A percentile compares a stretch with the other conserved stretches of the same genome.
Conservation (phyloP, 2,329 filamentous ascomycete species). For the Hysterium pulicare region DNA sequence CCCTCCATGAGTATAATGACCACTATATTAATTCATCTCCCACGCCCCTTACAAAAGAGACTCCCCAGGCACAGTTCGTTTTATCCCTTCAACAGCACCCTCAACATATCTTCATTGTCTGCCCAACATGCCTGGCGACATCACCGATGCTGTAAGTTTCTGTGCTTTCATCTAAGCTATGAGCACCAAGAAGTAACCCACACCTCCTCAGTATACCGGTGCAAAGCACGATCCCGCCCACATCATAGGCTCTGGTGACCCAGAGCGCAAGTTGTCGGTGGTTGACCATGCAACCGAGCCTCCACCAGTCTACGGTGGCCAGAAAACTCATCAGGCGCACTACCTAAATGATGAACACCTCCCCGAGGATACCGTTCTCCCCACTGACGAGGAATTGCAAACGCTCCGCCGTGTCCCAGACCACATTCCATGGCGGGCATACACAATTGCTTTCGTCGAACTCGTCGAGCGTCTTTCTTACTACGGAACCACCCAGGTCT, state of each 20-base stretch:
- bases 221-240: slow-evolving; percentile 33
- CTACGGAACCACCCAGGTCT: slow-evolving; percentile 36
- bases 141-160: slow-evolving; percentile 10
- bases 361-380: slow-evolving; percentile 14
- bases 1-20: too few species aligned
- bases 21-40: too few species aligned
- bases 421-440: slow-evolving; percentile 33
- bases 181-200: not conserved
- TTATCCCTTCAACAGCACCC: too few species aligned
- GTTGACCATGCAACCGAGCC: slow-evolving; percentile 16
- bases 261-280: slow-evolving; percentile 26
- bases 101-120: too few species aligned
- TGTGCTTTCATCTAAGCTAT: slow-evolving; percentile 1
- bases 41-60: too few species aligned
- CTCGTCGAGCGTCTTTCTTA: slow-evolving; percentile 39
- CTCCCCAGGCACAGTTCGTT: too few species aligned
- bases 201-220: slow-evolving; percentile 16
- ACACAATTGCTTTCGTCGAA: slow-evolving; percentile 39
- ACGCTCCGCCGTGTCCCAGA: slow-evolving; percentile 36
- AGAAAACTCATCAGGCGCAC: slow-evolving; percentile 34
- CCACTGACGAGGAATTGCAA: slow-evolving; percentile 32
- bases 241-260: slow-evolving; percentile 32
- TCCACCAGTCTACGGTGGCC: slow-evolving; percentile 35
- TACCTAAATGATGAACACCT: slow-evolving; percentile 26
- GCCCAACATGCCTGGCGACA: slow-evolving; percentile 14